Base-by-base conservation (phyloP, 2,329 filamentous ascomycete genomes). In the Geosmithia flava region DNA sequence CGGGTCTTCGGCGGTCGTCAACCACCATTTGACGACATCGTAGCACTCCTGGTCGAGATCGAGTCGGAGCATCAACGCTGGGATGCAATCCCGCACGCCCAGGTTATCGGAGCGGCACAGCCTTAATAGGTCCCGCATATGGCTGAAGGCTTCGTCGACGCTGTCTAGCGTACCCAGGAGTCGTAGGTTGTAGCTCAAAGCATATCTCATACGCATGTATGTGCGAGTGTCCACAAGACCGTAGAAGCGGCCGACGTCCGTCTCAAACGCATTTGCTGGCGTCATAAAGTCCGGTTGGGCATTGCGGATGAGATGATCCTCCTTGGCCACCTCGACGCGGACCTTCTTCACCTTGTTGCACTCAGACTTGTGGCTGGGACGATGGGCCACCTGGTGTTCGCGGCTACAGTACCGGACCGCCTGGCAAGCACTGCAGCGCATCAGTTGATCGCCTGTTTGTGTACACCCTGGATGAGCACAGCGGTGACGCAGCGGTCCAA, bases 41-140 rank as follows among this genome's bases (percentile, higher is more conserved):
- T 72, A 73, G 53, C 64, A 68, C 17, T 73, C 70, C 54, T 77
- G 72, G 49, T 78, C 73, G 40, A 55, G 60, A 19, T 64, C 64
- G 6, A 78, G 61, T 2, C 72, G 67, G 13, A 79, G 54, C 48
- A 68, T 62, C 8, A 72, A 40, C 1, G 54, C 51, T 0, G 75
- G 72, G 0, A 71, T 49, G 0, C 68, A 20, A 17, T 64, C 43
- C 0, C 71, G 63, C 3, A 73, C 19, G 0, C 66, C 66, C 60
- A 74, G 58, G 50, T 69, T 68, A 52, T 77, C 73, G 11, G 52
- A 17, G 2, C 67, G 64, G 50, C 62, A 65, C 1, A 76, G 59
- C 2, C 63, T 60, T 41, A 76, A 47, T 61, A 75, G 66, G 44
- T 71, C 70, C 44, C 59, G 51, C 1, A 68, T 47, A 51, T 73